These are phyloP conservation scores for Stygiomarasmius scandens DNA, from an alignment of 1,284 basidiomycete species.

Conservation along the genomic window DNA sequence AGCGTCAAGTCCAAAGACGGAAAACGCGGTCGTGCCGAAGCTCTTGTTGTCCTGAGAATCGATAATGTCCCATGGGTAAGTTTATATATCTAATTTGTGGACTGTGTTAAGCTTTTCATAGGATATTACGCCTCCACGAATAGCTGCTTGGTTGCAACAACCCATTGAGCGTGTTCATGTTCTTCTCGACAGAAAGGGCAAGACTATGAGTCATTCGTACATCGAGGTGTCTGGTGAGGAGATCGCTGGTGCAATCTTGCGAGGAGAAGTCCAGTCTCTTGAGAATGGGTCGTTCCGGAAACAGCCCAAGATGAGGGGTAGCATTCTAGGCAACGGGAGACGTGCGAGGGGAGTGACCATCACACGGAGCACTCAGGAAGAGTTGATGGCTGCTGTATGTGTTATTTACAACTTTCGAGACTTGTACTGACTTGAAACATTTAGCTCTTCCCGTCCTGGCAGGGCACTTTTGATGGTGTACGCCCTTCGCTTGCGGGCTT, in stretches of 20 bases:
- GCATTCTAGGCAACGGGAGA: conserved; percentile 74
- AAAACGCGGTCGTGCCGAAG: conserved; percentile 26
- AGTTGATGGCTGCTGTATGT: conserved; percentile 75
- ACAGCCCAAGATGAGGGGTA: conserved; percentile 39
- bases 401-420: conserved; percentile 3
- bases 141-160: conserved; percentile 67
- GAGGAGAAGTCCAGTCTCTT: conserved; percentile 46
- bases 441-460: conserved; percentile 79
- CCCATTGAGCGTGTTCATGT: conserved; percentile 72
- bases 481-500: conserved; percentile 66
- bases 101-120: conserved; percentile 28
- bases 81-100: conserved; percentile 15
- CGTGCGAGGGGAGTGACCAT: conserved; percentile 79
- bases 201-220: conserved; percentile 80
- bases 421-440: conserved; percentile 12
- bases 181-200: conserved; percentile 75
- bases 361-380: conserved; percentile 74
- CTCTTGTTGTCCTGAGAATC: conserved; percentile 69
- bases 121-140: conserved; percentile 80
- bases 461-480: conserved; percentile 70
- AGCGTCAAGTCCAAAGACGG: background rate
- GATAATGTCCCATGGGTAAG: conserved; percentile 86
- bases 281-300: conserved; percentile 12
- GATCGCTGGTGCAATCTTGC: conserved; percentile 64
- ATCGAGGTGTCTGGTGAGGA: conserved; percentile 66